phyloP scores from a whole-genome alignment of 2,329 filamentous ascomycete species.

The Graphilbum sp. region DNA sequence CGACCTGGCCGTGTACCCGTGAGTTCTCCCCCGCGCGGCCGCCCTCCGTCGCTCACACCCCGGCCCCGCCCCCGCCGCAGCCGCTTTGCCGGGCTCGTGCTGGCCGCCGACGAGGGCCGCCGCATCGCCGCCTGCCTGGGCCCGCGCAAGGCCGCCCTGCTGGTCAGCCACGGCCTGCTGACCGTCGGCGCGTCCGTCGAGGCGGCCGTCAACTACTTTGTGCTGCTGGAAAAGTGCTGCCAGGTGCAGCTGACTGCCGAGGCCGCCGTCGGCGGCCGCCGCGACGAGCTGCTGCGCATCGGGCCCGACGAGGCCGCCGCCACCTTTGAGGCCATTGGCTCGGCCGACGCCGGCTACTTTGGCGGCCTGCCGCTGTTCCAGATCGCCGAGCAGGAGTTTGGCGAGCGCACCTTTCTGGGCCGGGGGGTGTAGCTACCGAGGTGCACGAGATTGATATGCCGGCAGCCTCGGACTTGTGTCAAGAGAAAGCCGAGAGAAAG shows the following conservation, averaged over 20 bases:
- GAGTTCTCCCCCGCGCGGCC: background rate
- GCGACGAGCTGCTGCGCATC: constrained; percentile 16
- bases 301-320: constrained; percentile 10
- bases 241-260: constrained; percentile 35
- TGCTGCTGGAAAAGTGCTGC: constrained; percentile 31
- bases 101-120: constrained; percentile 32
- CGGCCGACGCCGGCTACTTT: constrained; percentile 9
- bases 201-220: constrained; percentile 36
- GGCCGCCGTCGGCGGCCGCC: constrained; percentile 43
- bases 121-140: constrained; percentile 31
- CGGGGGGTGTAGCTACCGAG: constrained; percentile 7
- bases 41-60: background rate
- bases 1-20: constrained; percentile 24
- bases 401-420: constrained; percentile 12
- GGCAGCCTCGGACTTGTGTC: too few species aligned
- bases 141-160: constrained; percentile 30
- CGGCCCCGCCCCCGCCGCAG: background rate
- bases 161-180: constrained; percentile 39
- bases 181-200: constrained; percentile 34
- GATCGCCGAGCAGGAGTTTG: constrained; percentile 13
- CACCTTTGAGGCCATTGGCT: constrained; percentile 12
- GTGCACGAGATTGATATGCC: too few species aligned
- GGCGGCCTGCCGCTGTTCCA: constrained; percentile 14
- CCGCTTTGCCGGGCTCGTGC: constrained; percentile 34
- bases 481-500: background rate